Percentiles rank a stretch among this genome's conserved stretches.
These are phyloP conservation scores for Fraxinus quadrangulata DNA, from an alignment of 257 asterid species.

Conservation along the genomic window DNA sequence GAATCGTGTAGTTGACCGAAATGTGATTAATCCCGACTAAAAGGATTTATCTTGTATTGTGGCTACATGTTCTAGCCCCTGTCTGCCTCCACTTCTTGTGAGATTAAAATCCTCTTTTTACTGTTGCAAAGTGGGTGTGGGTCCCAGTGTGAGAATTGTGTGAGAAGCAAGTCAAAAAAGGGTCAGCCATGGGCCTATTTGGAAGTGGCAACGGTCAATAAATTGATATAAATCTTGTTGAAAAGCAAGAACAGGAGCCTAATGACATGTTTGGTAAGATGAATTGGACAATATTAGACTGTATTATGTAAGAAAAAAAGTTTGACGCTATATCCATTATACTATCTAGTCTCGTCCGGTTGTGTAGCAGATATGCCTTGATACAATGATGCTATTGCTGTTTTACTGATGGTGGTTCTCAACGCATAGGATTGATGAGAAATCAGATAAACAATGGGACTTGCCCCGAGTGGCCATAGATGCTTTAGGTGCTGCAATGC, in stretches of 20 bases:
- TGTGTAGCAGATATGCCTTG: not conserved
- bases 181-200: too few relatives aligned
- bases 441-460: constrained; percentile 70
- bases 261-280: not conserved
- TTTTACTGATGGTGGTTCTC: constrained; percentile 8
- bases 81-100: too few relatives aligned
- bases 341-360: not conserved
- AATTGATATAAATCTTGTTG: too few relatives aligned
- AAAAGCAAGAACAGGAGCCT: too few relatives aligned
- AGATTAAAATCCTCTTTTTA: too few relatives aligned
- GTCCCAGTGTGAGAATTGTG: too few relatives aligned
- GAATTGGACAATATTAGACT: not conserved
- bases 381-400: not conserved
- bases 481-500: constrained; percentile 97
- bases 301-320: not conserved
- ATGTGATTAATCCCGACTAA: not conserved
- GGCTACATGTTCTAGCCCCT: not conserved
- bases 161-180: too few relatives aligned
- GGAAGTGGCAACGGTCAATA: too few relatives aligned
- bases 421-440: constrained; percentile 76
- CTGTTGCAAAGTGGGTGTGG: too few relatives aligned
- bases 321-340: not conserved
- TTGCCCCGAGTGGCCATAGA: constrained; percentile 81
- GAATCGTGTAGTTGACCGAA: not conserved
- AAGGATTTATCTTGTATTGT: not conserved